phyloP scores from a whole-genome alignment of 805 yeast species.

The Dipodascus geniculatus region DNA sequence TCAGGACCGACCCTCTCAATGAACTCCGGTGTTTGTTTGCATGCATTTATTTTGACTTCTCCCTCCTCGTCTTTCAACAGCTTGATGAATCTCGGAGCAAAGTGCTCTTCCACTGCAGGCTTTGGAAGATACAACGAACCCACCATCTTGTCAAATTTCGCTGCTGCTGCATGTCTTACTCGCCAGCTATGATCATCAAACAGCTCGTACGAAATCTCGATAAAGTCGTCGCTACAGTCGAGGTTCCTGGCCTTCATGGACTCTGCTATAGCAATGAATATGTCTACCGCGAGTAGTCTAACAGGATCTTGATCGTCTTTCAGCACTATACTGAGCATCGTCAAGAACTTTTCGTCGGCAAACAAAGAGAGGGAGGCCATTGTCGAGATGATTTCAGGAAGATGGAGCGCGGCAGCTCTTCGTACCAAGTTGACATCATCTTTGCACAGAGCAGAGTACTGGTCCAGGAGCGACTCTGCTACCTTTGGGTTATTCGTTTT shows the following conservation, averaged over 20 bases:
- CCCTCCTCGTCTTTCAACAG: conserved; percentile 89
- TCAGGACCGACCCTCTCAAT: conserved; percentile 27
- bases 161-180: conserved; percentile 97
- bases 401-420: conserved; percentile 79
- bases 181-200: conserved; percentile 93
- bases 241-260: conserved; percentile 17
- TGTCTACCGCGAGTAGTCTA: conserved; percentile 78
- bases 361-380: conserved; percentile 25
- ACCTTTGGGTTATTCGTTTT: conserved; percentile 26
- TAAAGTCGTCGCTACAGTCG: conserved; percentile 19
- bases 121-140: conserved; percentile 43
- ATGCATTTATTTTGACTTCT: conserved; percentile 90
- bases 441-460: conserved; percentile 58
- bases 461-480: conserved; percentile 48
- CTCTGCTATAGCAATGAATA: conserved; percentile 63
- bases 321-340: conserved; percentile 67
- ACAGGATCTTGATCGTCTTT: conserved; percentile 92
- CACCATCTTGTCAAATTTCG: conserved; percentile 62
- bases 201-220: conserved; percentile 46
- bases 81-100: conserved; percentile 59
- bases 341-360: conserved; percentile 47
- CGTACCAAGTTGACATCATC: conserved; percentile 98
- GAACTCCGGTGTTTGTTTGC: conserved; percentile 70
- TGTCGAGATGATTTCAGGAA: conserved; percentile 62
- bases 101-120: conserved; percentile 40